phyloP scores from a whole-genome alignment of 2,329 filamentous ascomycete species.

The Chrysosporium queenslandicum region DNA sequence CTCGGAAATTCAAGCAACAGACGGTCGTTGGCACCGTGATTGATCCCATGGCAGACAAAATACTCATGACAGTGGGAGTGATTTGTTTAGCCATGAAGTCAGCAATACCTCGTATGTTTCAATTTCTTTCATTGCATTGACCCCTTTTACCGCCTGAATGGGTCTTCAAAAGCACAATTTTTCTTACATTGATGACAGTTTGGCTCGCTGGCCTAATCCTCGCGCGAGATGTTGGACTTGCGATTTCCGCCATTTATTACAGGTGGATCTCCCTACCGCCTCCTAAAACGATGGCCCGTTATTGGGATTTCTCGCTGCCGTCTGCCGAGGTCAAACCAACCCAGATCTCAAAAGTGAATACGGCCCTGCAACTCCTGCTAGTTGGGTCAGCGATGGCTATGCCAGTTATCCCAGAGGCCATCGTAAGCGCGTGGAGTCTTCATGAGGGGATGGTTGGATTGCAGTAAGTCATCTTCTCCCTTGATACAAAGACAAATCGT shows the following conservation, averaged over 20 bases:
- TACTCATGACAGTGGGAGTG: constrained; percentile 86
- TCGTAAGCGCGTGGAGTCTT: constrained; percentile 44
- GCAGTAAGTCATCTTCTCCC: constrained; percentile 25
- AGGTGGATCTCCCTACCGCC: constrained; percentile 88
- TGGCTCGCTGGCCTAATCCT: constrained; percentile 88
- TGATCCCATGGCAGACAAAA: constrained; percentile 94
- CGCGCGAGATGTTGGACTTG: constrained; percentile 74
- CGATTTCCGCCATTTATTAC: constrained; percentile 82
- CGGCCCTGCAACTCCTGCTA: constrained; percentile 76
- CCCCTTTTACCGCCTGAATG: too few species aligned
- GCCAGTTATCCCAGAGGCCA: constrained; percentile 57
- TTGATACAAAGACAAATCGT: not conserved
- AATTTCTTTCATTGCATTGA: not conserved
- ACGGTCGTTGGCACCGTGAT: constrained; percentile 93
- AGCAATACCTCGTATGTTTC: constrained; percentile 58
- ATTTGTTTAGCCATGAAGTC: constrained; percentile 76
- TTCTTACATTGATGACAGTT: constrained; percentile 39
- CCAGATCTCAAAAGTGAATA: constrained; percentile 59
- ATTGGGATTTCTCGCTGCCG: constrained; percentile 93
- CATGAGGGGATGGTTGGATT: constrained; percentile 51
- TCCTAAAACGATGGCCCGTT: constrained; percentile 82
- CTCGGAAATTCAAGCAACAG: constrained; percentile 72
- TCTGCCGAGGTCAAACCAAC: constrained; percentile 39
- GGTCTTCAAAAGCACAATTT: not conserved
- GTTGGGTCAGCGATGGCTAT: constrained; percentile 76